These are phyloP conservation scores for Friedmanniomyces simplex DNA, from an alignment of 495 filamentous ascomycete species.

Conservation along the genomic window DNA sequence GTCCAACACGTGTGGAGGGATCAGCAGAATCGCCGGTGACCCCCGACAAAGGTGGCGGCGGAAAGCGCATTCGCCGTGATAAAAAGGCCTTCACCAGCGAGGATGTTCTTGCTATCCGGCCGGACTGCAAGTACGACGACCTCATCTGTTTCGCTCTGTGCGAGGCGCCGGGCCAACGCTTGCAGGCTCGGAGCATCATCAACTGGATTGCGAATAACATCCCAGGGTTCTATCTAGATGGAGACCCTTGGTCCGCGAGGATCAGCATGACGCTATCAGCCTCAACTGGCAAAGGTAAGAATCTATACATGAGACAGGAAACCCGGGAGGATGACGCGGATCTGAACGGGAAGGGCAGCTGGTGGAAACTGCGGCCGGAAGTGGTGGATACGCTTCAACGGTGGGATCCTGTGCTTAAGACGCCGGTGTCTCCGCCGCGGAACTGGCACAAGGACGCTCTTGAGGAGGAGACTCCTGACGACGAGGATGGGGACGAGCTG, in stretches of 20 bases:
- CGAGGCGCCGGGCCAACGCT: background rate
- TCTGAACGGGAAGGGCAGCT: background rate
- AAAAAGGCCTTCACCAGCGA: background rate
- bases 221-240: constrained; percentile 4
- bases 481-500: background rate
- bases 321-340: background rate
- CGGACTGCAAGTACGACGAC: background rate
- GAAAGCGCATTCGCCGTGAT: background rate
- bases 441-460: background rate
- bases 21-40: background rate
- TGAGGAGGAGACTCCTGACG: background rate
- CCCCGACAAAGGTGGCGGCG: background rate
- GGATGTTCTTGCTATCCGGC: background rate
- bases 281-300: background rate
- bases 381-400: background rate
- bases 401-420: constrained; percentile 19
- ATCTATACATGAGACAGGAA: background rate
- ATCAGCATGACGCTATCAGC: background rate
- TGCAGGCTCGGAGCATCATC: constrained; percentile 1
- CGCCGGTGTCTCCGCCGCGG: constrained; percentile 3
- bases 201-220: constrained; percentile 17
- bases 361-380: background rate
- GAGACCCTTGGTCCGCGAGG: constrained; percentile 5
- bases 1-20: background rate
- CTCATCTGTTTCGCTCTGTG: constrained; percentile 18